Evolutionary conservation across 768 basidiomycete species (phyloP), one percentile per base, ranked within the genome.

Genomic region (Pulveroboletus sp.): DNA sequence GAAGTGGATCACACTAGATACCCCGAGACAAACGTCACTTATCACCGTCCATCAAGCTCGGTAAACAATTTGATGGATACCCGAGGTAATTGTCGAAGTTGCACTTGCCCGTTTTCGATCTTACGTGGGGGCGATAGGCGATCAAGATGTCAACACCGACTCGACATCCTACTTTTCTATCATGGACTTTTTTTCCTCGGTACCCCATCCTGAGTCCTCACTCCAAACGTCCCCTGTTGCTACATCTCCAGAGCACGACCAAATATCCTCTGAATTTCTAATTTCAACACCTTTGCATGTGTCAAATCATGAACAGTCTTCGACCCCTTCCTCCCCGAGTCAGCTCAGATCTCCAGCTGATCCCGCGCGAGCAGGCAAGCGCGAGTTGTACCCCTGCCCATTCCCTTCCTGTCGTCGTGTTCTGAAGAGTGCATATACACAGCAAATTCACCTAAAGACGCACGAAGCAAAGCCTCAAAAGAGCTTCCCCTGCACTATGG

Each of bases 401-500:
- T n/a, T 24, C 29, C 32, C 39, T 19, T 25, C 23, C 14, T 47
- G 46, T 17, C 3, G 11, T 19, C 32, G 39, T 16, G 13, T 47
- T 21, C 23, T 47, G 12, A 47, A 40, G 17, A 47, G 39, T 20
- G 21, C 29, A 11, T 47, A 47, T 24, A 47, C 46, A 2, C 38
- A 40, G 14, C 46, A 47, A 24, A 16, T 40, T 5, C 46, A 47
- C 23, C 14, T 34, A 21, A 47, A 47, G 32, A 25, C 46, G 5
- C 46, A 47, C 32, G 6, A 40, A 2, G 32, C 12, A 32, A 47
- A 47, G 13, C 46, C 39, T 6, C 39, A 40, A 12, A 40, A 40
- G 32, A 10, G 8, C 32, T 40, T 47, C 20, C 14, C 17, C 17
- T 47, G 46, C 39, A 47, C 46, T 9, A 40, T 47, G 46, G 46